Evolutionary conservation across 495 filamentous ascomycete genomes (phyloP), one percentile per base, ranked within the genome.

Genomic region (Xeromyces bisporus): DNA sequence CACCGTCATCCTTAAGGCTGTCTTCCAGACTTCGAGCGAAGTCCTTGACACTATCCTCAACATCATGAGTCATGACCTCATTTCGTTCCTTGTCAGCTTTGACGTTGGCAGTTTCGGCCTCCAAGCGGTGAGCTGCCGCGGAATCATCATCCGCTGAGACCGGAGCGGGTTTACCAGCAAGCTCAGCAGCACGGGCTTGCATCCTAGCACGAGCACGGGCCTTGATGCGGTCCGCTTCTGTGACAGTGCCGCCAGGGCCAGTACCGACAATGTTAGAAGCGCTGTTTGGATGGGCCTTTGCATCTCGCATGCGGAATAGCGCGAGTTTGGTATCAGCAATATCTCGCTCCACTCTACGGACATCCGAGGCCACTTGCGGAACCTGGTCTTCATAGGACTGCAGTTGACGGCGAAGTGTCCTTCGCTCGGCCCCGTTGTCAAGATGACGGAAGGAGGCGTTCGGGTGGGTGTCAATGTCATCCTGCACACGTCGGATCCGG

Each of bases 181-280:
- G 58, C 23, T 86, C 87, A 29, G 91, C 91, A 41, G 87, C 80
- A 25, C 87, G 77, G 38, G 93, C 85, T 58, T 96, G 86, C 89
- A 99, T 94, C 70, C 93, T 89, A 23, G 86, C 86, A 51, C 82
- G 92, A 18, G 91, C 86, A 29, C 86, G 74, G 14, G 91, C 91
- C 55, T 93, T 93, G 30, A 96, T 73, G 16, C 87, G 69, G 54
- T 99, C 91, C 0, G 82, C 76, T 51, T 99, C 91, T 14, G 91
- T 99, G 26, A 99, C 66, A 29, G 72, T 56, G 23, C 91, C 91
- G 32, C 91, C 89, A 31, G 84, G 86, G 2, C 91, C 91, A 35
- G 87, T 94, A 3, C 91, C 91, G 34, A 99, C 68, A 39, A 94
- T 82, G 15, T 77, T 64, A n/a, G 75, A 62, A 25, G 80, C 75